Conservation (phyloP, 202 grass and related monocot genomes). For the Saccharum hybrid region DNA sequence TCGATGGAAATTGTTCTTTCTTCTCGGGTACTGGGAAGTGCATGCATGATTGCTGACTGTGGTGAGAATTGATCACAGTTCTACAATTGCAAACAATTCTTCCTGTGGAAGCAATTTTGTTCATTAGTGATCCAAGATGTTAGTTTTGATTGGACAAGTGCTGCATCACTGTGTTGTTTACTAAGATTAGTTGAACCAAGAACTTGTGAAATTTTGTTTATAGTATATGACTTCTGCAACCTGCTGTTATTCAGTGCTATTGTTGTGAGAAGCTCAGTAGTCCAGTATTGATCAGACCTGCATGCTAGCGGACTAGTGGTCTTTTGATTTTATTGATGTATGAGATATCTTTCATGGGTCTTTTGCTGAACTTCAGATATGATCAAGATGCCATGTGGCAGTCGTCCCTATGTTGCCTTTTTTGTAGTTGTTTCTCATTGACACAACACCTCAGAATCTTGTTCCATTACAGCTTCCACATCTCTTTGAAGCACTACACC, state of each 20-base stretch:
- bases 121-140: neutral
- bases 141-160: neutral
- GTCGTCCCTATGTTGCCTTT: neutral
- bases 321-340: neutral
- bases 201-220: neutral
- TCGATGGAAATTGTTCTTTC: neutral
- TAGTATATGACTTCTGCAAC: neutral
- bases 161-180: neutral
- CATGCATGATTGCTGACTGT: neutral
- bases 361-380: constrained; percentile 10
- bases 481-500: neutral
- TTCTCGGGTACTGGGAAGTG: neutral
- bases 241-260: neutral
- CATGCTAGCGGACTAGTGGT: neutral
- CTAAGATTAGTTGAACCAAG: constrained; percentile 3
- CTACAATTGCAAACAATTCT: constrained; percentile 1
- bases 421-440: neutral
- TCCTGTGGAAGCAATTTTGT: neutral
- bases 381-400: neutral
- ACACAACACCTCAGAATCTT: neutral
- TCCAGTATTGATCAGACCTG: neutral
- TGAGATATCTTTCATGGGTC: neutral
- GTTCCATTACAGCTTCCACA: neutral
- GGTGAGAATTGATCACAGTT: neutral
- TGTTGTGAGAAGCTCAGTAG: constrained; percentile 18